Percentiles rank a stretch among this genome's conserved stretches.
Conservation (phyloP, 306 rosid genomes). For the Cajanus cajan region DNA sequence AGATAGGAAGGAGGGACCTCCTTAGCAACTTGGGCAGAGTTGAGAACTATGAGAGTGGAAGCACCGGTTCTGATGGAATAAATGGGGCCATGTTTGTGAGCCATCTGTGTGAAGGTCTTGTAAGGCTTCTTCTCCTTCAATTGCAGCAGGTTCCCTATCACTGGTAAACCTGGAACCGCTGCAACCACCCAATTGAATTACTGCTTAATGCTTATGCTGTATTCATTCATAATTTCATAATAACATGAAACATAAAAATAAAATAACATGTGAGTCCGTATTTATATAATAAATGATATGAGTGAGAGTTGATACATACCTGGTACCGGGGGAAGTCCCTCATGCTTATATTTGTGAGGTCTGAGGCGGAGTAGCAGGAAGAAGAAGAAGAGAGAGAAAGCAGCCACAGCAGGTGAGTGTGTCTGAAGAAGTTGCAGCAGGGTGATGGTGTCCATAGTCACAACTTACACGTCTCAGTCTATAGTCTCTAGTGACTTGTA, state of each 20-base stretch:
- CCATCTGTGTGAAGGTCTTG: slow-evolving; percentile 75
- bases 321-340: slow-evolving; percentile 65
- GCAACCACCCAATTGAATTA: slow-evolving; percentile 24
- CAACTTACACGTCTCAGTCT: too few species aligned
- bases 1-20: slow-evolving; percentile 46
- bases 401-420: slow-evolving; percentile 42
- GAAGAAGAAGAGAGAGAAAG: slow-evolving; percentile 40
- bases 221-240: not conserved
- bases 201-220: not conserved
- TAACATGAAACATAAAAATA: not conserved
- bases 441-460: not conserved
- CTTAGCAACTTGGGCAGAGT: slow-evolving; percentile 60
- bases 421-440: not conserved
- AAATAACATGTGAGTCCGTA: not conserved
- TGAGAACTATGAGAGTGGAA: slow-evolving; percentile 81
- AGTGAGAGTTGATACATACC: slow-evolving; percentile 48
- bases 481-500: too few species aligned
- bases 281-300: too few species aligned
- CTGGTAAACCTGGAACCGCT: slow-evolving; percentile 81
- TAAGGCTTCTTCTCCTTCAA: slow-evolving; percentile 94
- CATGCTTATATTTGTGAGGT: not conserved
- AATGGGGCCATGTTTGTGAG: slow-evolving; percentile 68
- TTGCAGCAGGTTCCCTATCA: slow-evolving; percentile 86
- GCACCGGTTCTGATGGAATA: slow-evolving; percentile 82
- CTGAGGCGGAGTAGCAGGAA: not conserved